These are phyloP conservation scores for Lobosporangium transversale DNA, from an alignment of 192 early-diverging fungal genomes.

Conservation along the genomic window DNA sequence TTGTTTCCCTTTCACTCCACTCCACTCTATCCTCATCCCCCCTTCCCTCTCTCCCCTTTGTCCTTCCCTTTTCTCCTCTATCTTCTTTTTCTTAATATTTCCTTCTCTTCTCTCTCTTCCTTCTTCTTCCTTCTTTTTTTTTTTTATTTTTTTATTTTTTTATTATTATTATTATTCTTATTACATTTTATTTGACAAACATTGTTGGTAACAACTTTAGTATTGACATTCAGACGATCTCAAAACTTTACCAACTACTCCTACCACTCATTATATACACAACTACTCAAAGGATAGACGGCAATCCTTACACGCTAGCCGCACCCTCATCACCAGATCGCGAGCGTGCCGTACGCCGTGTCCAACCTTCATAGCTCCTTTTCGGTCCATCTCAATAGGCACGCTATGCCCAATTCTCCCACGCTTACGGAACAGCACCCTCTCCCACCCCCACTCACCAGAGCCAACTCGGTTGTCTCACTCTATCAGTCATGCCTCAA, in stretches of 20 bases:
- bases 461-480: slow-evolving; percentile 54
- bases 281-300: too few relatives aligned
- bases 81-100: not conserved
- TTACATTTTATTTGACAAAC: too few relatives aligned
- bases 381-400: not conserved
- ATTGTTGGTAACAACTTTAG: too few relatives aligned
- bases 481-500: slow-evolving; percentile 79
- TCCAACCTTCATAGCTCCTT: not conserved
- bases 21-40: not conserved
- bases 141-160: slow-evolving; percentile 1
- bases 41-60: not conserved
- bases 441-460: slow-evolving; percentile 29
- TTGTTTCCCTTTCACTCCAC: slow-evolving; percentile 1
- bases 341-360: not conserved
- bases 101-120: not conserved
- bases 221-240: too few relatives aligned
- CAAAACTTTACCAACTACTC: too few relatives aligned
- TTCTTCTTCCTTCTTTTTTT: not conserved
- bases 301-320: too few relatives aligned
- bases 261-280: too few relatives aligned
- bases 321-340: not conserved
- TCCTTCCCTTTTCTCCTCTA: slow-evolving; percentile 5
- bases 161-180: too few relatives aligned
- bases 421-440: not conserved
- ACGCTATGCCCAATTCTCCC: slow-evolving; percentile 1